Evolutionary conservation across 805 yeast species (phyloP).

Genomic region (Saccharomycopsis selenospora): DNA sequence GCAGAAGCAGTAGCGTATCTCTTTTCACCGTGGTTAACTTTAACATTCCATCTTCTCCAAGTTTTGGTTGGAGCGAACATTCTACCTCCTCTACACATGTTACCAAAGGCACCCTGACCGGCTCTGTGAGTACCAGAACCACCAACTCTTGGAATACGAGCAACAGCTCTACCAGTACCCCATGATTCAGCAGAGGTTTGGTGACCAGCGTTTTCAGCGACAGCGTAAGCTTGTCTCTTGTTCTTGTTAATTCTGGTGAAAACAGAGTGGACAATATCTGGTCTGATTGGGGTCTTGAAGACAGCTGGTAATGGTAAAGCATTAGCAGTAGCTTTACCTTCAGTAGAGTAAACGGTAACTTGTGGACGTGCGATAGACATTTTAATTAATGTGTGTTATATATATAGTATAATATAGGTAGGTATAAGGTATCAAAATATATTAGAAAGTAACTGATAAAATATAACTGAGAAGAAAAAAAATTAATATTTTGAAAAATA

Average conservation of each 20-base stretch:
- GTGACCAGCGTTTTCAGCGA: conserved; percentile 98
- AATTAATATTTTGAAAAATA: too few species aligned
- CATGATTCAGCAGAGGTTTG: conserved; percentile 99
- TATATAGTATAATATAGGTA: too few species aligned
- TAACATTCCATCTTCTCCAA: conserved; percentile 99
- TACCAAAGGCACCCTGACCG: conserved; percentile 99
- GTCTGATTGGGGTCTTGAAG: conserved; percentile 99
- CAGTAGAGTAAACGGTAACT: conserved; percentile 86
- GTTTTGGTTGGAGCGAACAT: conserved; percentile 99
- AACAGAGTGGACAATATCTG: conserved; percentile 98
- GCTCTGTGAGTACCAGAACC: conserved; percentile 99
- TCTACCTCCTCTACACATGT: conserved; percentile 99
- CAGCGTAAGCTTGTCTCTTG: conserved; percentile 99
- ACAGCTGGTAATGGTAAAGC: conserved; percentile 96
- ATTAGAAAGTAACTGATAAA: too few species aligned
- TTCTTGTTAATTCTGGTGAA: conserved; percentile 98
- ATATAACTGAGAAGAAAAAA: too few species aligned
- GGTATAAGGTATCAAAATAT: too few species aligned
- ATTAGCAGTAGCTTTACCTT: conserved; percentile 80
- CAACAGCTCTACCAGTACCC: conserved; percentile 99
- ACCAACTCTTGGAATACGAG: conserved; percentile 99
- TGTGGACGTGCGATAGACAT: conserved; percentile 81
- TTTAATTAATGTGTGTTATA: conserved; percentile 21
- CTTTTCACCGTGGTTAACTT: conserved; percentile 99
- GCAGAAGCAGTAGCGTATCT: conserved; percentile 99